phyloP scores from a whole-genome alignment of 257 asterid genomes.

The Solanum dulcamara region DNA sequence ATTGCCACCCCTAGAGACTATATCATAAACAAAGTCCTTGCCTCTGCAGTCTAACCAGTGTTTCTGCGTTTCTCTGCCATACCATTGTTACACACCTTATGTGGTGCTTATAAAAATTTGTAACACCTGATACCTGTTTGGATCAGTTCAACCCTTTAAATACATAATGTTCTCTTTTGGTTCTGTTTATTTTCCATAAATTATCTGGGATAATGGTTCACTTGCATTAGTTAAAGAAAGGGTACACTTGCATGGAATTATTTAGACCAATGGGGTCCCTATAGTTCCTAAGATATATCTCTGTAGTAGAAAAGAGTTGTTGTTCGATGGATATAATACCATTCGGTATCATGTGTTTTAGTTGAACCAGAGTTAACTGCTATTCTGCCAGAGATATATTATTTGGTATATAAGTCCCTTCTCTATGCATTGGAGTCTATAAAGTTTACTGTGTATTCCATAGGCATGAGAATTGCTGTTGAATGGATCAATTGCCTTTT shows the following conservation, averaged over 20 bases:
- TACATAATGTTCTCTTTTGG: background rate
- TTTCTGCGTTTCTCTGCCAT: background rate
- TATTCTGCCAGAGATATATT: background rate
- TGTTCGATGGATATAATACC: background rate
- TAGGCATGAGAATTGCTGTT: background rate
- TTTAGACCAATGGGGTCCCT: background rate
- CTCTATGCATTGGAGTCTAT: background rate
- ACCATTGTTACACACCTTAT: background rate
- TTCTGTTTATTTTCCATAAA: background rate
- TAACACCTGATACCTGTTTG: background rate
- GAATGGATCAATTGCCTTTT: background rate
- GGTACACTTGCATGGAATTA: background rate
- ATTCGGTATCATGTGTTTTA: background rate
- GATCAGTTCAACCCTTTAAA: background rate
- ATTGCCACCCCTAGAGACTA: no score
- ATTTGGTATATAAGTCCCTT: background rate
- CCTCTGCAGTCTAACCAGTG: background rate
- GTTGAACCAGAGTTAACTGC: background rate
- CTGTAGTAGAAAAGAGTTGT: background rate
- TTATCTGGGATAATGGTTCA: background rate
- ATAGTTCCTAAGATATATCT: background rate
- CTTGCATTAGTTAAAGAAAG: background rate
- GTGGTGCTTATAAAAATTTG: background rate
- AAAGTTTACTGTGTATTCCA: background rate
- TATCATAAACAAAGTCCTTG: background rate